Base-by-base conservation (phyloP, 495 filamentous ascomycete genomes). In the Penicillium cosmopolitanum region DNA sequence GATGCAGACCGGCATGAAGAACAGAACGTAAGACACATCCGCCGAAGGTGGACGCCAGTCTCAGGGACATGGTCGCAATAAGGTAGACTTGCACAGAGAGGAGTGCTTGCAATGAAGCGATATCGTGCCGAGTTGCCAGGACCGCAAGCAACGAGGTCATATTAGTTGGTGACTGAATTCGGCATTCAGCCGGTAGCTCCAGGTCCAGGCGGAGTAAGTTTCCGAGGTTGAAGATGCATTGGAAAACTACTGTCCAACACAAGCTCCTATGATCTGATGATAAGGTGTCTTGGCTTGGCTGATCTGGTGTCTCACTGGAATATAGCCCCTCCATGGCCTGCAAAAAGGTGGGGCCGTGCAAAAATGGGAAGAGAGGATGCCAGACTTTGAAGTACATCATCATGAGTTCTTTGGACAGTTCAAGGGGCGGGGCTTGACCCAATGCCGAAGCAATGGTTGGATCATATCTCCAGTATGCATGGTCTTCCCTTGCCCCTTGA, bases 311-410 rank as follows among this genome's bases (percentile, higher is more conserved):
- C 13, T 19, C 34, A 19, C 28, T 54, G n/a, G 76, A 67, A 62
- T 79, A 79, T 43, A 76, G 66, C 50, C 66, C 65, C 58, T 80
- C 77, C 72, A 81, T 75, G 12, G 72, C 71, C 55, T 73, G 74
- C 43, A 83, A 55, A 57, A 83, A 82, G 15, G 77, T 78, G 12
- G 79, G 78, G 13, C 80, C 77, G 55, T 83, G 80, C 10, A 82
- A 65, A 54, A 83, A 76, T 12, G 80, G 80, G 62, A 80, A 82
- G 38, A 81, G 58, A 47, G 78, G 75, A 70, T 83, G 80, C 76
- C 74, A 78, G 18, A 76, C 65, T 68, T 71, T 73, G 64, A 77
- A 77, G 35, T 77, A 78, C 36, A 66, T 57, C 73, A 77, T 77
- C 74, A 78, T 77, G 16, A 78, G 52, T 21, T 72, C 65, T 28